Conservation (phyloP, 352 stramenopile genomes). For the Globisporangium spinosum region DNA sequence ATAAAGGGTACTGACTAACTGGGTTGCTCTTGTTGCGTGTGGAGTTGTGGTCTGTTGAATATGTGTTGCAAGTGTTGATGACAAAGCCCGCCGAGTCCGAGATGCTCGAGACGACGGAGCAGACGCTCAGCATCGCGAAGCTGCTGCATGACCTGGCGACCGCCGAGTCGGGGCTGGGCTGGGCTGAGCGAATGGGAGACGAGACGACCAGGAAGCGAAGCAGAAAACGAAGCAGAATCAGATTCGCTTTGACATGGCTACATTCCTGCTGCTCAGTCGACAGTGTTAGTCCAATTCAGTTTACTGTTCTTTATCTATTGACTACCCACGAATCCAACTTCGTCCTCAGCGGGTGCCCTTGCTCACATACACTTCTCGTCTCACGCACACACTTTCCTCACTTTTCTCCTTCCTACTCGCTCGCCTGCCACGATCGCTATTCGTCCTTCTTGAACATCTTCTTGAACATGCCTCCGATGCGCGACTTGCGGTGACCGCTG, state of each 20-base stretch:
- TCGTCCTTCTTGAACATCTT: slow-evolving; percentile 90
- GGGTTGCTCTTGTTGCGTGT: too few species aligned
- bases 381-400: neutral
- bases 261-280: too few species aligned
- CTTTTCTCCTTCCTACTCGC: neutral
- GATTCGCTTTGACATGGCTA: too few species aligned
- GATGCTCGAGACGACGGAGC: slow-evolving; percentile 53
- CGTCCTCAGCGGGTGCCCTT: too few species aligned
- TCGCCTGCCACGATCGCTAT: neutral
- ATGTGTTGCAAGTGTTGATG: slow-evolving; percentile 4
- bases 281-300: neutral
- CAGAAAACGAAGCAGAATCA: too few species aligned
- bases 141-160: slow-evolving; percentile 68
- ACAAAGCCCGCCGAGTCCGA: slow-evolving; percentile 32
- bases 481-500: slow-evolving; percentile 58
- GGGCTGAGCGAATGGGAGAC: too few species aligned
- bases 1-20: too few species aligned
- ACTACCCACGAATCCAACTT: too few species aligned
- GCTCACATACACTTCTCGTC: too few species aligned
- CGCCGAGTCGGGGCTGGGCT: slow-evolving; percentile 31
- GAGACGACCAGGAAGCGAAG: too few species aligned
- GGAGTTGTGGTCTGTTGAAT: too few species aligned
- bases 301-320: neutral
- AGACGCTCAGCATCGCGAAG: slow-evolving; percentile 77
- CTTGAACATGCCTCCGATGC: slow-evolving; percentile 85